Base-by-base conservation (phyloP, 2,329 filamentous ascomycete genomes). In the Diaporthe sp. region DNA sequence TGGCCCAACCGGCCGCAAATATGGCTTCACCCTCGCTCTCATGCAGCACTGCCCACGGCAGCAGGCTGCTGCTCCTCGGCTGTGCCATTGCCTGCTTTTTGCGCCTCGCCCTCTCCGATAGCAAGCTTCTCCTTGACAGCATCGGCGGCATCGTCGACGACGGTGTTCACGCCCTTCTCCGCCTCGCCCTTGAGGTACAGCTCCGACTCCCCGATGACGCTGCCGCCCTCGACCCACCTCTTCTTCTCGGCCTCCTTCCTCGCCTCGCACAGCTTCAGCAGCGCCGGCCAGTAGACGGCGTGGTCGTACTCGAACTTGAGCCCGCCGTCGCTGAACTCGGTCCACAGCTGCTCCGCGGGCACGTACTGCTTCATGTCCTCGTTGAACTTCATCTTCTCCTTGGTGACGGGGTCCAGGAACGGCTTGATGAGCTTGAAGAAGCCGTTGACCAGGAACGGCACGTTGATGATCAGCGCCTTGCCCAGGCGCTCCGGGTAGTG, bases 341-440 rank as follows among this genome's bases (percentile, higher is more conserved):
- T 93, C 92, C 95, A 94, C 72, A 99, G 90, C 83, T 98, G 96
- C 80, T 93, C 89, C 10, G 92, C 85, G 7, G 95, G 95, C 28
- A 99, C 93, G 83, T 95, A 95, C 79, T 94, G 88, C 79, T 89
- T 90, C 87, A 98, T 92, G 82, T 97, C 94, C 84, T 98, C 95
- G 87, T 98, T 98, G 89, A 98, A 98, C 87, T 97, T 97, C 87
- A 99, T 92, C 88, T 99, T 99, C 82, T 97, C 92, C 75, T 94
- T 92, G 13, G 97, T 99, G 80, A 96, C 87, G 10, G 97, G 97
- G 84, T 99, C 97, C 85, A 99, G 98, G 85, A 99, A 98, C 53
- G 96, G 95, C 6, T 92, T 95, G 85, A 99, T 96, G 80, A 98
- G 87, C 85, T 98, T 98, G 90, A 98, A 98, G 89, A 99, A 99